Evolutionary conservation across 345 rosid genomes (phyloP).

Genomic region (Rhodomyrtus tomentosa): DNA sequence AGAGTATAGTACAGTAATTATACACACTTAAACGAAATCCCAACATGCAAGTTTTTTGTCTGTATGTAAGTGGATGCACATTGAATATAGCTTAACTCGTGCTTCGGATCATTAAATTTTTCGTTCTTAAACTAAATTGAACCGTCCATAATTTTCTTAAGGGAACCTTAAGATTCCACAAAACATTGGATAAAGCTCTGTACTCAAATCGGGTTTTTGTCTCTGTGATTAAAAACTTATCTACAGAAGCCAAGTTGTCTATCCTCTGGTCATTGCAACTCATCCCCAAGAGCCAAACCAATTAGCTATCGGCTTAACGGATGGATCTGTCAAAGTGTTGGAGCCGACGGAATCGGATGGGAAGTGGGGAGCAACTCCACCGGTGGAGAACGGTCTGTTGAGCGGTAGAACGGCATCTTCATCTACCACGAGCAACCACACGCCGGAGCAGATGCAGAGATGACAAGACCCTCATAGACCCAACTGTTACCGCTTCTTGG

Average conservation of each 20-base stretch:
- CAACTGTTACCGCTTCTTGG: neutral
- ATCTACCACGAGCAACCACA: constrained; percentile 68
- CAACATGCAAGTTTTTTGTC: neutral
- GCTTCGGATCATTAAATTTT: neutral
- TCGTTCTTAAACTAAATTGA: neutral
- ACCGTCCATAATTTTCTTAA: neutral
- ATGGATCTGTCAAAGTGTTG: constrained; percentile 62
- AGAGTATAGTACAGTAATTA: neutral
- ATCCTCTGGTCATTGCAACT: constrained; percentile 65
- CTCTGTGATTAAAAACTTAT: neutral
- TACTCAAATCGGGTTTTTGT: neutral
- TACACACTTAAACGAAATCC: neutral
- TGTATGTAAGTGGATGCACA: neutral
- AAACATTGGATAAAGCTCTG: neutral
- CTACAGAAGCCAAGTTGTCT: constrained; percentile 47
- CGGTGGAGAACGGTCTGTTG: constrained; percentile 48
- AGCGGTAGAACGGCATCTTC: constrained; percentile 62
- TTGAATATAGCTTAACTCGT: neutral
- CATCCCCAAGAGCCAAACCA: constrained; percentile 73
- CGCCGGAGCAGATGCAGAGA: constrained; percentile 59
- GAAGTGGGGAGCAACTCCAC: constrained; percentile 63
- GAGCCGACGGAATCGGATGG: constrained; percentile 63
- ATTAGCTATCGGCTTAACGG: constrained; percentile 57
- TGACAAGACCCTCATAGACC: constrained; percentile 6
- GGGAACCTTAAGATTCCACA: neutral